These are phyloP conservation scores for Penicillium cinerascens DNA, from an alignment of 495 filamentous ascomycete genomes.

Conservation along the genomic window DNA sequence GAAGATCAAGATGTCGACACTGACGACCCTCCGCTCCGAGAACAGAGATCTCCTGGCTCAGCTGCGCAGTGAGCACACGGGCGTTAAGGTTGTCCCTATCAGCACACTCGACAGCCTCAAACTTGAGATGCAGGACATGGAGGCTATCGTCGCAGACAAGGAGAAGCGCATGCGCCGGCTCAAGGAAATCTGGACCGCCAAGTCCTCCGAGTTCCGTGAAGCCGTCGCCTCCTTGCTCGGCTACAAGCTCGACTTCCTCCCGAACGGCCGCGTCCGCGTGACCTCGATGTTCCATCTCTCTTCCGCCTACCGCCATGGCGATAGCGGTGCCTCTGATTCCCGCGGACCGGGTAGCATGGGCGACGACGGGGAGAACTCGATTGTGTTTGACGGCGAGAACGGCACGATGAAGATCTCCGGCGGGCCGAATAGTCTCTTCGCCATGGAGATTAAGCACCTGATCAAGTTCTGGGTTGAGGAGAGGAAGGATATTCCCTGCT, in stretches of 20 bases:
- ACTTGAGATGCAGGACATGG: slow-evolving; percentile 67
- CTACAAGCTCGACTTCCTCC: slow-evolving; percentile 89
- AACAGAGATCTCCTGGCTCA: slow-evolving; percentile 78
- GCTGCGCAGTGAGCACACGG: slow-evolving; percentile 52
- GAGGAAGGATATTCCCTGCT: slow-evolving; percentile 85
- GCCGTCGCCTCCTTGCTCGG: slow-evolving; percentile 84
- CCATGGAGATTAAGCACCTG: slow-evolving; percentile 72
- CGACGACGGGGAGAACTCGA: slow-evolving; percentile 63
- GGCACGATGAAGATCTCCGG: slow-evolving; percentile 96
- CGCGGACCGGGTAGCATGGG: slow-evolving; percentile 57
- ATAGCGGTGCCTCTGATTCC: slow-evolving; percentile 45
- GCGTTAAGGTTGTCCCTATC: slow-evolving; percentile 62
- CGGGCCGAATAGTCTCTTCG: slow-evolving; percentile 82
- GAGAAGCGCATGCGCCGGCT: slow-evolving; percentile 82
- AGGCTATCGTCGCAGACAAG: slow-evolving; percentile 69
- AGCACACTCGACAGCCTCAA: slow-evolving; percentile 69
- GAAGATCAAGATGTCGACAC: slow-evolving; percentile 73
- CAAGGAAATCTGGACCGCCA: slow-evolving; percentile 84
- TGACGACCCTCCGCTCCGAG: slow-evolving; percentile 72
- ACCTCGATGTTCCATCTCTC: slow-evolving; percentile 74
- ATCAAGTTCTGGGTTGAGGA: slow-evolving; percentile 94
- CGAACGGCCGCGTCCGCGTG: slow-evolving; percentile 85
- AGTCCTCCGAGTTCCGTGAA: slow-evolving; percentile 89
- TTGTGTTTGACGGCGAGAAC: slow-evolving; percentile 94
- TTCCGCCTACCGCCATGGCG: slow-evolving; percentile 50